phyloP scores from a whole-genome alignment of 1,284 basidiomycete species.

The Sphagnurus paluster region DNA sequence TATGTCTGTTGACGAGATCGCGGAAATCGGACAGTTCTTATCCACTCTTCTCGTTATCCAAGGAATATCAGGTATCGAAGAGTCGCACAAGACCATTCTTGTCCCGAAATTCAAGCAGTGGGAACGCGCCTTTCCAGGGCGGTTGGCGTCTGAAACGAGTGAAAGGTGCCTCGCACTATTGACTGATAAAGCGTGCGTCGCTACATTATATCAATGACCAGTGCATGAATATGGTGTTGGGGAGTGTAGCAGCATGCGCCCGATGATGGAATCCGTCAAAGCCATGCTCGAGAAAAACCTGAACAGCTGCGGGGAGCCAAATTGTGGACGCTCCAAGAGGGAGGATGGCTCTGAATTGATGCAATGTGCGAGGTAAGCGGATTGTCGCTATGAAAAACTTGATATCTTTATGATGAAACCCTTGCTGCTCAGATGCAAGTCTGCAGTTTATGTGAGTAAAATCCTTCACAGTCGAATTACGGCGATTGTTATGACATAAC shows the following conservation, averaged over 20 bases:
- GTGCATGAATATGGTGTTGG: neutral
- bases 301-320: slow-evolving; percentile 29
- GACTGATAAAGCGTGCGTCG: slow-evolving; percentile 26
- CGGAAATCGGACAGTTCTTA: slow-evolving; percentile 39
- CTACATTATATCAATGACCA: neutral
- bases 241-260: slow-evolving; percentile 23
- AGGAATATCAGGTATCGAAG: slow-evolving; percentile 29
- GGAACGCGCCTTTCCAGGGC: slow-evolving; percentile 26
- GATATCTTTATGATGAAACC: neutral
- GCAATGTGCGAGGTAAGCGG: slow-evolving; percentile 34
- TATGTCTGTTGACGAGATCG: slow-evolving; percentile 26
- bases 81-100: slow-evolving; percentile 29
- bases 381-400: neutral
- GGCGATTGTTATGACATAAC: slow-evolving; percentile 1
- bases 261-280: slow-evolving; percentile 28
- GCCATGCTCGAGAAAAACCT: slow-evolving; percentile 27
- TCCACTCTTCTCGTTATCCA: slow-evolving; percentile 39
- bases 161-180: slow-evolving; percentile 34
- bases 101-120: slow-evolving; percentile 31
- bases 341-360: slow-evolving; percentile 26
- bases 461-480: slow-evolving; percentile 1
- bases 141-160: slow-evolving; percentile 30
- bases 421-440: slow-evolving; percentile 34
- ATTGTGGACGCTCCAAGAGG: slow-evolving; percentile 22
- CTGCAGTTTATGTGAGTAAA: slow-evolving; percentile 37